These are phyloP conservation scores for Ophiocordyceps camponoti-saundersi DNA, from an alignment of 2,329 filamentous ascomycete species.

Conservation along the genomic window DNA sequence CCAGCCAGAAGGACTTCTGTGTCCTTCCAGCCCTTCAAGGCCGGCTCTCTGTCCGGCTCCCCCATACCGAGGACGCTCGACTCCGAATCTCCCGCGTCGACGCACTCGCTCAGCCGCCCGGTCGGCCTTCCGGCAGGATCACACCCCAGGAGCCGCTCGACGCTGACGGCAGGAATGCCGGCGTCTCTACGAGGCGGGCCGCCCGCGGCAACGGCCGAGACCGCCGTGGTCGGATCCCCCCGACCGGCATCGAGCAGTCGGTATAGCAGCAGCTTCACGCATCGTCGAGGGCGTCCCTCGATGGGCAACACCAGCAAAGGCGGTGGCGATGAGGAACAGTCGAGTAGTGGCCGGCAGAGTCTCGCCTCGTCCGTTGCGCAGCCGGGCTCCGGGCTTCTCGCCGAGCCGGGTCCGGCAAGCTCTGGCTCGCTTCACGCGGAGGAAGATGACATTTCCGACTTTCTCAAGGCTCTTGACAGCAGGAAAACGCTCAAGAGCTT, in stretches of 20 bases:
- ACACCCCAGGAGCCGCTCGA: constrained; percentile 49
- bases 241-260: constrained; percentile 61
- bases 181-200: constrained; percentile 53
- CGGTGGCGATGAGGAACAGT: constrained; percentile 51
- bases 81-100: constrained; percentile 35
- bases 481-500: constrained; percentile 78
- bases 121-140: constrained; percentile 25
- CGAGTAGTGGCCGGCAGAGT: constrained; percentile 67
- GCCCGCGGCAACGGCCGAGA: constrained; percentile 41
- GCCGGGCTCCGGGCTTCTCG: constrained; percentile 65
- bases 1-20: constrained; percentile 59
- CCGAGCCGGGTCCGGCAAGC: constrained; percentile 50
- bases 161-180: constrained; percentile 59
- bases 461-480: constrained; percentile 73
- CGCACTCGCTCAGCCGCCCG: constrained; percentile 31
- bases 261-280: constrained; percentile 89
- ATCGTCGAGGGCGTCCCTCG: constrained; percentile 63
- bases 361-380: constrained; percentile 50
- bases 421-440: constrained; percentile 56
- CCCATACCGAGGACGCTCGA: constrained; percentile 39
- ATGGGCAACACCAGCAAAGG: constrained; percentile 54
- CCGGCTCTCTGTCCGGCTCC: constrained; percentile 82
- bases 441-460: constrained; percentile 86
- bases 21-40: constrained; percentile 92
- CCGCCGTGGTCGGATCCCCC: constrained; percentile 58